These are phyloP conservation scores for Trametes pubescens DNA, from an alignment of 1,284 basidiomycete genomes.

Conservation along the genomic window DNA sequence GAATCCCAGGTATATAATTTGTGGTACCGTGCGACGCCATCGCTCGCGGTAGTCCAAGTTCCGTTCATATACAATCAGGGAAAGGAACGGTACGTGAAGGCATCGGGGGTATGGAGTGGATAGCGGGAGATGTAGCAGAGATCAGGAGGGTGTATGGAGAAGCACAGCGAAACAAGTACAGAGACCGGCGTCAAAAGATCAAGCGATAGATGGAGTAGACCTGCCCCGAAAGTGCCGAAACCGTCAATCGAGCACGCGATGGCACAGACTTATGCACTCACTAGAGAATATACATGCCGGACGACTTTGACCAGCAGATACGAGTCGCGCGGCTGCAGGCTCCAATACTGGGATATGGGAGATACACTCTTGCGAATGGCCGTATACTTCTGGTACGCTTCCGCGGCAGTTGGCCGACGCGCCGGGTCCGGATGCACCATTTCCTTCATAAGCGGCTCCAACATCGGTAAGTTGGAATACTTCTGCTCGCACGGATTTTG, in stretches of 20 bases:
- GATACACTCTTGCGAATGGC: conserved; percentile 6
- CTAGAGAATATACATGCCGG: conserved; percentile 1
- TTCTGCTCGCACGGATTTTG: conserved; percentile 20
- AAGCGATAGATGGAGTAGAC: background rate
- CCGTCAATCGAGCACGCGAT: background rate
- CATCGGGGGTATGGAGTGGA: too few relatives aligned
- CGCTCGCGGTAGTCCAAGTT: too few relatives aligned
- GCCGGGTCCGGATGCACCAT: conserved; percentile 34
- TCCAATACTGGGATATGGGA: conserved; percentile 1
- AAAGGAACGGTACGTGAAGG: too few relatives aligned
- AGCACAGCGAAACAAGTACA: background rate
- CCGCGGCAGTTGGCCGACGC: conserved; percentile 28
- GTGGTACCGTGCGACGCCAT: too few relatives aligned
- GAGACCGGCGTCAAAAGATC: background rate
- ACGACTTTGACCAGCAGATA: background rate
- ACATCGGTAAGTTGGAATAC: conserved; percentile 34
- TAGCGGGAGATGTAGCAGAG: too few relatives aligned
- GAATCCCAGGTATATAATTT: too few relatives aligned
- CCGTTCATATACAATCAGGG: too few relatives aligned
- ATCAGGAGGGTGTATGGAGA: too few relatives aligned
- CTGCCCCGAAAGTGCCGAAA: background rate
- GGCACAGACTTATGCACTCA: background rate
- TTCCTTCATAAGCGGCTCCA: conserved; percentile 31
- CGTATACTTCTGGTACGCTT: conserved; percentile 16
- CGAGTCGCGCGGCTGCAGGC: conserved; percentile 9